Base-by-base conservation (phyloP, 768 basidiomycete genomes). In the Artomyces pyxidatus region DNA sequence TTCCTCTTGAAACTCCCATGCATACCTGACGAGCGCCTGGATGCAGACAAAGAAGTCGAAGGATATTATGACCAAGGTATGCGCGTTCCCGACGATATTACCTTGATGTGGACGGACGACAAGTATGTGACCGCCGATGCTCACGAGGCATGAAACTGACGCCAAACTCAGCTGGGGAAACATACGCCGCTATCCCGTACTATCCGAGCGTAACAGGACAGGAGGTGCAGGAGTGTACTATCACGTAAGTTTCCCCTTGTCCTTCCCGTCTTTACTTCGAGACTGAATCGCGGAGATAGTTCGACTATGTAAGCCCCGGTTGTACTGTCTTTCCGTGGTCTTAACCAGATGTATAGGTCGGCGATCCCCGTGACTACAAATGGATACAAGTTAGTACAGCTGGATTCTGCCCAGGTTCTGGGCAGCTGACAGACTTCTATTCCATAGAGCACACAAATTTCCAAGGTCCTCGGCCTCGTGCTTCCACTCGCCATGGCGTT, bases 191-290 rank as follows among this genome's bases (percentile, higher is more conserved):
- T 77, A 76, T 54, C 80, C 80, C 1, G 58, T 74, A 7, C 60
- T 64, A 6, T 67, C 66, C 14, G 80, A 83, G 58, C 70, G 78
- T 14, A 78, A 77, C 56, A 70, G 82, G 44, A 76, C 74, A 4
- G 85, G 82, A 41, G 82, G 85, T 37, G 78, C 82, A 23, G 85
- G 83, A 29, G 75, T 84, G 5, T 87, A 85, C 61, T 86, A 82
- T 58, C 80, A 82, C 60, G 78, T 76, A 52, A 49, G 71, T 41
- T 26, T 39, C 4, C 60, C 49, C 59, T 61, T 44, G 61, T 60
- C 37, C 38, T 59, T 50, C 4, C 46, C 30, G 47, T 23, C 16
- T 16, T n/a, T n/a, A n/a, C n/a, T n/a, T 6, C 23, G 14, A 17
- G 1, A 19, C 21, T 30, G 38, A 29, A 3, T 30, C 23, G 35